A percentile compares a stretch with the other conserved stretches of the same genome.
Conservation (phyloP, 768 basidiomycete genomes). For the Tephrocybe rancida region DNA sequence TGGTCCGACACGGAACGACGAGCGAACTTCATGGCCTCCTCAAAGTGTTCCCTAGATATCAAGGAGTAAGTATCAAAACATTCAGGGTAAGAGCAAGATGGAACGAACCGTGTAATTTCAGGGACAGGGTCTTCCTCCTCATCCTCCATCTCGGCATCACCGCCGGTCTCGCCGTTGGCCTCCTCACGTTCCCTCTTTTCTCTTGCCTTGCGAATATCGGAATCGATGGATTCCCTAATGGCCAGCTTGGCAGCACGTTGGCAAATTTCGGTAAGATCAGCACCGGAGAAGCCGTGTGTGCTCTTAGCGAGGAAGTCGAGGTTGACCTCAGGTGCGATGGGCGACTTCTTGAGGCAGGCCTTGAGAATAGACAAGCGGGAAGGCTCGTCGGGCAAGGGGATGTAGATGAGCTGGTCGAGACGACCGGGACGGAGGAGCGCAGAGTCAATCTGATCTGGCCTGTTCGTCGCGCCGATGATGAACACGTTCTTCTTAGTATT, state of each 20-base stretch:
- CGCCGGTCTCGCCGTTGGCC: conserved; percentile 47
- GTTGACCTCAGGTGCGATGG: conserved; percentile 81
- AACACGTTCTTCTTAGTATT: conserved; percentile 99
- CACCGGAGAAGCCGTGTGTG: conserved; percentile 99
- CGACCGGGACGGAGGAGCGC: conserved; percentile 96
- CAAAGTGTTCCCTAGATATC: conserved; percentile 81
- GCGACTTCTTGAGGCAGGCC: conserved; percentile 91
- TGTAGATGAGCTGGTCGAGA: conserved; percentile 99
- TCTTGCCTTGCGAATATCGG: conserved; percentile 79
- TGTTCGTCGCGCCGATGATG: conserved; percentile 96
- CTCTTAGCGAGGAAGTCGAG: conserved; percentile 85
- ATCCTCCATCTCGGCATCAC: conserved; percentile 72
- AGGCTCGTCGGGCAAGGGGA: conserved; percentile 94
- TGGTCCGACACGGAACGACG: conserved; percentile 96
- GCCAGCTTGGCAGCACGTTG: conserved; percentile 97
- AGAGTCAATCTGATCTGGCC: conserved; percentile 94
- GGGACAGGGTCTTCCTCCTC: conserved; percentile 91
- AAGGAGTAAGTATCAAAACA: conserved; percentile 10
- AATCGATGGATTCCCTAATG: conserved; percentile 92
- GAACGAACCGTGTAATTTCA: conserved; percentile 70
- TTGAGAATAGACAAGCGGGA: conserved; percentile 91
- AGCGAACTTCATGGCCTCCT: conserved; percentile 98
- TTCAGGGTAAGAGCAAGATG: neutral
- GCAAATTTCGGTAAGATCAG: conserved; percentile 99
- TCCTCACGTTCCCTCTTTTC: conserved; percentile 86